Evolutionary conservation across 805 yeast genomes (phyloP), one percentile per base, ranked within the genome.

Genomic region (Candida boleticola): DNA sequence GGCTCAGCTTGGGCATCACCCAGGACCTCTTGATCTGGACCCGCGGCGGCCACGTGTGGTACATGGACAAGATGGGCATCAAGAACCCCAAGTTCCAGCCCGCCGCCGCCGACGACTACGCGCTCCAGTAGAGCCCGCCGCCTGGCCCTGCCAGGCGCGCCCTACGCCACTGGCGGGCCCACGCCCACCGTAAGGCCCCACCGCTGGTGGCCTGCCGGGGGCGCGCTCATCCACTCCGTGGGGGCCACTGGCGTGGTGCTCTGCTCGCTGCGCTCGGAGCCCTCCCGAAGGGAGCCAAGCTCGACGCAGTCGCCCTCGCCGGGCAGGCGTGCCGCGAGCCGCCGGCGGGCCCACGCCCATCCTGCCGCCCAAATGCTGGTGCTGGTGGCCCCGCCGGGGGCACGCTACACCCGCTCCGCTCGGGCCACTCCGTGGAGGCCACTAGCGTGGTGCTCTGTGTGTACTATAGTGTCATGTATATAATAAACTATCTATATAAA

Each of bases 31-130:
- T 84, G 51, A 73, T 82, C 25, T 76, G 69, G 49, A 43, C 63
- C 2, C 67, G 84, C 50, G 87, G 87, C 5, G 85, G 83, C 2
- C 61, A 71, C 34, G 71, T 82, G 6, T 86, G 93, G 92, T 85
- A 85, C 50, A 43, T 79, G 39, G 64, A 63, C 18, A 53, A 51
- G 26, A 14, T 60, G 22, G 63, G 62, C 1, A 50, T 58, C 16
- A 41, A 34, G 29, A 52, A 47, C 35, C 55, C 58, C 11, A 26
- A 39, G 14, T 23, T 25, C 16, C 27, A 11, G 27, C 27, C 27
- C 27, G 27, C n/a, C n/a, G 32, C 30, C 16, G 29, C 31, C 14
- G 31, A 25, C 11, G 27, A 11, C 10, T 9, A 25, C 11, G 27
- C 27, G 27, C 7, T 25, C 27, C n/a, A n/a, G n/a, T n/a, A n/a